phyloP scores from a whole-genome alignment of 805 yeast species.

The Cyberlindnera misumaiensis region DNA sequence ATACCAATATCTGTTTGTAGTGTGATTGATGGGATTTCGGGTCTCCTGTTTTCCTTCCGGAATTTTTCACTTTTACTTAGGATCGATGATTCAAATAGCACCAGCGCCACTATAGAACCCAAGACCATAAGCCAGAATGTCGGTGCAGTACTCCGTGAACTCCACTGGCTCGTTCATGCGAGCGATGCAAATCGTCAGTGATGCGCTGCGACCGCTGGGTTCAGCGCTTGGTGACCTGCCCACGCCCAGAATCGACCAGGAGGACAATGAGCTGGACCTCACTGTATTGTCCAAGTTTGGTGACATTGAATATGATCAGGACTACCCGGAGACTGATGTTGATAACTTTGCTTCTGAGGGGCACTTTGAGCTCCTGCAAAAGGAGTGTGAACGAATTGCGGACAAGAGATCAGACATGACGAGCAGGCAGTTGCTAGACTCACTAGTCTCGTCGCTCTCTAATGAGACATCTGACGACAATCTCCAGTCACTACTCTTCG shows the following conservation, averaged over 20 bases:
- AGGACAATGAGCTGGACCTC: constrained; percentile 31
- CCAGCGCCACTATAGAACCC: too few species aligned
- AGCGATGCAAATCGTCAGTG: constrained; percentile 71
- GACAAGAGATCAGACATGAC: constrained; percentile 28
- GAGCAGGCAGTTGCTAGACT: constrained; percentile 26
- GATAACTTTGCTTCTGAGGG: constrained; percentile 10
- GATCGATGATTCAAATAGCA: too few species aligned
- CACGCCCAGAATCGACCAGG: constrained; percentile 32
- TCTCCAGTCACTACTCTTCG: constrained; percentile 67
- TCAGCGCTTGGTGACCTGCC: constrained; percentile 19
- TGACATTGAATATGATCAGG: constrained; percentile 24
- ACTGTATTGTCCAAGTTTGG: constrained; percentile 28
- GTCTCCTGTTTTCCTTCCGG: too few species aligned
- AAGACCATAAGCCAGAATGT: constrained; percentile 28
- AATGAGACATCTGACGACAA: constrained; percentile 44
- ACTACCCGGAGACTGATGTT: constrained; percentile 11
- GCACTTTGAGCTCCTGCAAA: constrained; percentile 16
- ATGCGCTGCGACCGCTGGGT: constrained; percentile 30
- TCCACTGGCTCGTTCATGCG: constrained; percentile 73
- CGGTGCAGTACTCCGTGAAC: constrained; percentile 43
- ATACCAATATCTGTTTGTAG: too few species aligned
- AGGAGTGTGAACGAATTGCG: constrained; percentile 27
- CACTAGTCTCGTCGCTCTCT: constrained; percentile 26
- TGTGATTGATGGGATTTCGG: too few species aligned
- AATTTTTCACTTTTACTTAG: too few species aligned